Percentiles rank a stretch among this genome's conserved stretches.
Evolutionary conservation across 2,329 filamentous ascomycete genomes (phyloP).

Genomic region (Ophiostoma fasciatum): DNA sequence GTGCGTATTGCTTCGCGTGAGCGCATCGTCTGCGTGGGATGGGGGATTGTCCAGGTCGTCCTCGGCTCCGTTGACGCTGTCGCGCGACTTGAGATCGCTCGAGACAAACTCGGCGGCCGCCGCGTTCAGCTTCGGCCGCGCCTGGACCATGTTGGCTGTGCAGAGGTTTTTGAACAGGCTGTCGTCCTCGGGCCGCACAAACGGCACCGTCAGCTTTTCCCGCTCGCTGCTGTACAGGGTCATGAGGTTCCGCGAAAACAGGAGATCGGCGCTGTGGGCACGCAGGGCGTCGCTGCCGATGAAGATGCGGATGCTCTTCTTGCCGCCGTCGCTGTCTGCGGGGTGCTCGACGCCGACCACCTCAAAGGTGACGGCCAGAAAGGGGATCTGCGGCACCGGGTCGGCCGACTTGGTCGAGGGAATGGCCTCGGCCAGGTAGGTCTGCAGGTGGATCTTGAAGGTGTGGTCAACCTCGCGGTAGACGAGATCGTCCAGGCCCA

Average conservation of each 20-base stretch:
- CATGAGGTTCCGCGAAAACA: constrained; percentile 86
- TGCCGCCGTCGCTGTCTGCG: constrained; percentile 28
- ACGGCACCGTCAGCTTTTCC: constrained; percentile 76
- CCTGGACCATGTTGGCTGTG: constrained; percentile 41
- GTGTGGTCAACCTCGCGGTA: constrained; percentile 49
- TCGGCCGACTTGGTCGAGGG: constrained; percentile 57
- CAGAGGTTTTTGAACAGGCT: constrained; percentile 61
- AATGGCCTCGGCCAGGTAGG: constrained; percentile 85
- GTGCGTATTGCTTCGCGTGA: constrained; percentile 8
- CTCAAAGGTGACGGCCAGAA: constrained; percentile 65
- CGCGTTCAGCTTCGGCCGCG: constrained; percentile 43
- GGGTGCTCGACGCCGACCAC: constrained; percentile 45
- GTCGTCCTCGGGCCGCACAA: constrained; percentile 85
- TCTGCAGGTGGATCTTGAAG: constrained; percentile 57
- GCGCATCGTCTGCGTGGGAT: not conserved
- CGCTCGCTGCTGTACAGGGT: constrained; percentile 75
- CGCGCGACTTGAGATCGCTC: constrained; percentile 14
- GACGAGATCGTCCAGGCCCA: constrained; percentile 55
- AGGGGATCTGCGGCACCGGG: constrained; percentile 65
- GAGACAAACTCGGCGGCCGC: constrained; percentile 30
- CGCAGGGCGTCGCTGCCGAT: constrained; percentile 80
- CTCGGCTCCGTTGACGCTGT: constrained; percentile 7
- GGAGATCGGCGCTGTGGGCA: constrained; percentile 73
- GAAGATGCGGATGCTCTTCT: constrained; percentile 66
- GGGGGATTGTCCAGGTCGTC: too few relatives aligned